These are phyloP conservation scores for Meyerozyma athensensis DNA, from an alignment of 1,139 yeast species.

Conservation along the genomic window DNA sequence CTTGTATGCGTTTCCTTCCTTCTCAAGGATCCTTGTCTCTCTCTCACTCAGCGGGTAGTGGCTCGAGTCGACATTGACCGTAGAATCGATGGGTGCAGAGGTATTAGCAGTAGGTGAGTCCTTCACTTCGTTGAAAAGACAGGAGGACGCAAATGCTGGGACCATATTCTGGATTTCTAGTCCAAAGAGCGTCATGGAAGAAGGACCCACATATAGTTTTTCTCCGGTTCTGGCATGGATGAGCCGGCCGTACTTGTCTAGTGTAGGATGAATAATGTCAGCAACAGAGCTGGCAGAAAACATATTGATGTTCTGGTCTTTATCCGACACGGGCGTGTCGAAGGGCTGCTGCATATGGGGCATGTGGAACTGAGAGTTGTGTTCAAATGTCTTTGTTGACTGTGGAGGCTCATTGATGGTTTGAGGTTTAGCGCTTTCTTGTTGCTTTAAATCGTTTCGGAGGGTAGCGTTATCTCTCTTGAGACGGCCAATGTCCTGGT, in stretches of 20 bases:
- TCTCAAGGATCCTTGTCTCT: slow-evolving; percentile 50
- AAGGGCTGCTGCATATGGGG: slow-evolving; percentile 4
- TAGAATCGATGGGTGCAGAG: slow-evolving; percentile 10
- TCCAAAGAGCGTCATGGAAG: slow-evolving; percentile 78
- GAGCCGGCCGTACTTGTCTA: slow-evolving; percentile 65
- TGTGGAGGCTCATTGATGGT: not conserved
- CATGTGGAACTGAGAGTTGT: slow-evolving; percentile 1
- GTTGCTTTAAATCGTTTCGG: slow-evolving; percentile 40
- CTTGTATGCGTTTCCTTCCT: slow-evolving; percentile 71
- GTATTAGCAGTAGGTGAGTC: slow-evolving; percentile 6
- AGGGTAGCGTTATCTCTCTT: slow-evolving; percentile 53
- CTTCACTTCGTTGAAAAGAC: slow-evolving; percentile 12
- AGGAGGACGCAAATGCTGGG: slow-evolving; percentile 24
- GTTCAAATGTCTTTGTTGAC: not conserved
- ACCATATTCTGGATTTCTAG: slow-evolving; percentile 66
- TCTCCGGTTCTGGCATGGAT: slow-evolving; percentile 74
- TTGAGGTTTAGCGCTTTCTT: slow-evolving; percentile 6
- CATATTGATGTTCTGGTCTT: slow-evolving; percentile 1
- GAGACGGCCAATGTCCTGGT: slow-evolving; percentile 55
- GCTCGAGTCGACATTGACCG: slow-evolving; percentile 7
- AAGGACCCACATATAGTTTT: slow-evolving; percentile 69
- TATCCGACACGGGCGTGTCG: not conserved
- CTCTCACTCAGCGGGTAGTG: slow-evolving; percentile 19
- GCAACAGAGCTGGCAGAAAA: slow-evolving; percentile 3
- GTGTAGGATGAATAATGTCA: slow-evolving; percentile 60